Conservation (phyloP, 1,139 yeast species). For the Yamadazyma trypodendri region DNA sequence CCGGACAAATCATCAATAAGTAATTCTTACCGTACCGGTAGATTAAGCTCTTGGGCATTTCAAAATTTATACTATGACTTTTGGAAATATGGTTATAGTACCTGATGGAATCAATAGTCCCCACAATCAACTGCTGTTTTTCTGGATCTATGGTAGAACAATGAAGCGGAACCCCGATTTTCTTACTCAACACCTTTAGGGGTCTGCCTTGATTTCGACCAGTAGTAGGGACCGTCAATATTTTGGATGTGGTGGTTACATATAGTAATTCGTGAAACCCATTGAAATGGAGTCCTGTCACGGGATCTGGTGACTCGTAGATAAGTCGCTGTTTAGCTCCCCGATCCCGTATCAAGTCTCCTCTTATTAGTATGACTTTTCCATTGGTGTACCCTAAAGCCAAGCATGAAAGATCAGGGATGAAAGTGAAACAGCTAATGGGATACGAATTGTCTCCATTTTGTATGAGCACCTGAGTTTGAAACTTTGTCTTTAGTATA, state of each 20-base stretch:
- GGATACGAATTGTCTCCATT: constrained; percentile 72
- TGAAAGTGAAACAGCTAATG: constrained; percentile 61
- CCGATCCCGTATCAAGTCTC: constrained; percentile 83
- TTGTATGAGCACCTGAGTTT: constrained; percentile 31
- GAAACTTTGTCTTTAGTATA: constrained; percentile 32
- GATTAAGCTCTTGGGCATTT: constrained; percentile 56
- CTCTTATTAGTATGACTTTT: constrained; percentile 74
- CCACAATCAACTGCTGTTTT: constrained; percentile 50
- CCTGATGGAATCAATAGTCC: constrained; percentile 49
- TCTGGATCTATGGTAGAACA: constrained; percentile 51
- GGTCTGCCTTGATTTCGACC: constrained; percentile 77
- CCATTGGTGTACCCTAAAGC: constrained; percentile 92
- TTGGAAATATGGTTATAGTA: constrained; percentile 58
- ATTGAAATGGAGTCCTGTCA: constrained; percentile 70
- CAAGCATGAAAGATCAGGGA: constrained; percentile 58
- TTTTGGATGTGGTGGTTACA: constrained; percentile 67
- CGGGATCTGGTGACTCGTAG: constrained; percentile 71
- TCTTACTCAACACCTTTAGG: constrained; percentile 57
- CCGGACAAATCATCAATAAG: constrained; percentile 55
- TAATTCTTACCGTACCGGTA: constrained; percentile 46
- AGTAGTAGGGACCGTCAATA: constrained; percentile 72
- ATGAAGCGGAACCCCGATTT: constrained; percentile 68
- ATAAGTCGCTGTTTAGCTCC: constrained; percentile 86
- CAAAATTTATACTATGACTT: constrained; percentile 57
- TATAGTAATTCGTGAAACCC: constrained; percentile 44